phyloP scores from a whole-genome alignment of 768 basidiomycete genomes.

The Dacryopinax primogenitus region DNA sequence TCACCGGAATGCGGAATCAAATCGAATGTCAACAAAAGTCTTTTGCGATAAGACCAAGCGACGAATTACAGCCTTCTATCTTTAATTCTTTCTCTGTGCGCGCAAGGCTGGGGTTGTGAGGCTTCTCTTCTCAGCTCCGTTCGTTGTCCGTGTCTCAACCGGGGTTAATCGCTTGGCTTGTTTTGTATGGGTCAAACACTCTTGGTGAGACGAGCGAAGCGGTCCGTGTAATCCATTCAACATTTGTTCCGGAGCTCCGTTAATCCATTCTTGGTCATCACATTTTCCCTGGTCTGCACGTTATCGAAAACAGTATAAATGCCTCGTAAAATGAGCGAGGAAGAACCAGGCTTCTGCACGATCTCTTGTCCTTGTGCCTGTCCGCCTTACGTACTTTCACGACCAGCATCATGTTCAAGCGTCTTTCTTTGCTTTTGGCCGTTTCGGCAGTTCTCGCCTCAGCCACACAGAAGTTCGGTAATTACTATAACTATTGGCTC shows the following conservation, averaged over 20 bases:
- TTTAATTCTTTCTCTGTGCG: background rate
- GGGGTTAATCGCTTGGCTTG: too few relatives aligned
- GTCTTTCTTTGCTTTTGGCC: too few relatives aligned
- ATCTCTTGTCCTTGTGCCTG: too few relatives aligned
- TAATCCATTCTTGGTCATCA: background rate
- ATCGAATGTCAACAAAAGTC: background rate
- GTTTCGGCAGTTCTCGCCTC: too few relatives aligned
- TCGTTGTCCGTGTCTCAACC: background rate
- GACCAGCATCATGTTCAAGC: too few relatives aligned
- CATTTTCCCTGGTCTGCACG: background rate
- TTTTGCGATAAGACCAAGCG: background rate
- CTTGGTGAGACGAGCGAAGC: background rate
- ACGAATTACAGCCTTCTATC: background rate
- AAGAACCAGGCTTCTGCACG: background rate
- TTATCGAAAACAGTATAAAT: background rate
- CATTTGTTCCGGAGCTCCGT: background rate
- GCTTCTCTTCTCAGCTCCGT: too few relatives aligned
- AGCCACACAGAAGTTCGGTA: background rate
- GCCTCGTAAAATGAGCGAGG: background rate
- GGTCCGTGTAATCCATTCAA: background rate
- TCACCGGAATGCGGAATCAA: background rate
- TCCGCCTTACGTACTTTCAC: too few relatives aligned
- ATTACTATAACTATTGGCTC: slow-evolving; percentile 12
- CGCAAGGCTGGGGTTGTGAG: too few relatives aligned
- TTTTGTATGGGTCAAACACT: too few relatives aligned